Evolutionary conservation across 2,329 filamentous ascomycete species (phyloP), one percentile per base, ranked within the genome.

Genomic region (Fusarium fracticaudum): DNA sequence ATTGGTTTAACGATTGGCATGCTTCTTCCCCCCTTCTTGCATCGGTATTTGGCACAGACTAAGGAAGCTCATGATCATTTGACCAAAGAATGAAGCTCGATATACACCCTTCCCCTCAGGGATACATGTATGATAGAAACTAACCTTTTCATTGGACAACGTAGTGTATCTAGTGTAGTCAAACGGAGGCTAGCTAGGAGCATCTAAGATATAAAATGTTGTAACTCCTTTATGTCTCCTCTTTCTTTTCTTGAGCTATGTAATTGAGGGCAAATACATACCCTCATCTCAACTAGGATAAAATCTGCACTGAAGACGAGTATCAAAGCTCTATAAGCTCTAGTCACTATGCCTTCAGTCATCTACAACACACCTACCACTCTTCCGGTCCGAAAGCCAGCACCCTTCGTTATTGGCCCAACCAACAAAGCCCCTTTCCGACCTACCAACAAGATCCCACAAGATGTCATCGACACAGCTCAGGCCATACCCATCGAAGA

Each of bases 391-490:
- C 71, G 67, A 54, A 74, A 69, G 24, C 57, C 69, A 22, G 75
- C 74, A 24, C 74, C 74, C n/a, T 41, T 64, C 17, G 79, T 81
- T 29, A 62, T 81, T 26, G 80, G 80, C 8, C 80, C 81, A 18
- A 75, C 74, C 13, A 81, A 78, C 40, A 79, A 76, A 64, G 76
- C 73, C 4, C 76, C 77, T 15, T 76, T 75, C 11, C 76, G 79
- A 2, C 79, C 80, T 11, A 77, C 72, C 11, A 70, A 55, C 24
- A 60, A 64, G 20, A 58, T 75, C 1, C 71, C 73, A 6, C 47
- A 51, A 20, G 43, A 72, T 53, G 35, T 72, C 37, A 51, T 72
- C 11, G 60, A 72, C 6, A 35, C 44, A 18, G 68, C 71, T 44
- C 50, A 50, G 17, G 68, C 62, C 14, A 64, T 50, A 8, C 55